These are phyloP conservation scores for Termitomyces bulborhizus DNA, from an alignment of 768 basidiomycete species.

Conservation along the genomic window DNA sequence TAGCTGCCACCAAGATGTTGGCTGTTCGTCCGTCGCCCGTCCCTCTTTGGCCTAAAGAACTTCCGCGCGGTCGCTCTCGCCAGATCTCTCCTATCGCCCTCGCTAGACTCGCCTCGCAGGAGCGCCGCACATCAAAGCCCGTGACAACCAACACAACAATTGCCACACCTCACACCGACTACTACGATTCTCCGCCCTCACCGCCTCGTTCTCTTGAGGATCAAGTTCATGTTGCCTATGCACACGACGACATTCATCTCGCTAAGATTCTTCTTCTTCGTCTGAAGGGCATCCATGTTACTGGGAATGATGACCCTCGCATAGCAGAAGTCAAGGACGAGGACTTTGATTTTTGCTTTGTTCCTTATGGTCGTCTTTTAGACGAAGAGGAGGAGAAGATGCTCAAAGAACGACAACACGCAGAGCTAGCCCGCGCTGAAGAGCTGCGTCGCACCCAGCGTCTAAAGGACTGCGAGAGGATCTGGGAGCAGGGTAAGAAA, in stretches of 20 bases:
- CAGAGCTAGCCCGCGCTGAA: slow-evolving; percentile 25
- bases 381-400: slow-evolving; percentile 38
- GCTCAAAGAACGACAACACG: slow-evolving; percentile 20
- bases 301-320: slow-evolving; percentile 53
- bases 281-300: slow-evolving; percentile 57
- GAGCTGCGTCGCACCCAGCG: slow-evolving; percentile 33
- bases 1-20: slow-evolving; percentile 1
- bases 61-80: slow-evolving; percentile 20
- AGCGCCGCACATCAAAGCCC: slow-evolving; percentile 20
- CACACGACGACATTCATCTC: slow-evolving; percentile 58
- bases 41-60: slow-evolving; percentile 11
- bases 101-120: slow-evolving; percentile 36
- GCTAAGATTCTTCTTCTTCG: slow-evolving; percentile 60
- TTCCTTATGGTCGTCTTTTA: slow-evolving; percentile 33
- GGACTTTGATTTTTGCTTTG: slow-evolving; percentile 42
- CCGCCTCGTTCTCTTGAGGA: slow-evolving; percentile 48
- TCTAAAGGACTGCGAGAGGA: slow-evolving; percentile 37
- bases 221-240: slow-evolving; percentile 63
- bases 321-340: slow-evolving; percentile 54
- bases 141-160: slow-evolving; percentile 21
- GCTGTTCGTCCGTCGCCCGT: slow-evolving; percentile 9
- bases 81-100: slow-evolving; percentile 35
- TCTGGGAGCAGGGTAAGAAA: slow-evolving; percentile 43
- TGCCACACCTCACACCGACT: slow-evolving; percentile 30
- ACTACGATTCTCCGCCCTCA: slow-evolving; percentile 40